Base-by-base conservation (phyloP, 306 rosid genomes). In the Lupinus albus region DNA sequence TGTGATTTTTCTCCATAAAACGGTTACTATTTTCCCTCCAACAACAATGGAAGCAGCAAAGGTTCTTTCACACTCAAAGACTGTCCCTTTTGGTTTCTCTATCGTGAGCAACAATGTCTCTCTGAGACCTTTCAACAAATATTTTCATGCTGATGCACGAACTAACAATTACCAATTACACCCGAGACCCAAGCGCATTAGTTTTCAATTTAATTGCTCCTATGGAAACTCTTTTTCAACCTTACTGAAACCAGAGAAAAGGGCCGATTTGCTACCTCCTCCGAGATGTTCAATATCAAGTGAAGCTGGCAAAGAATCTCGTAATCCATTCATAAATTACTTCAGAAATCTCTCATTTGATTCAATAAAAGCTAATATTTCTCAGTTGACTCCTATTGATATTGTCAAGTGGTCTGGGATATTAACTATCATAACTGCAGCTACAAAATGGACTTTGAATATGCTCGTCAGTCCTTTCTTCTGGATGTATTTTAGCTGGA, bases 401-500 rank as follows among this genome's bases (percentile, higher is more conserved):
- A 57, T 93, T 3, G 76, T 86, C 38, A 93, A 89, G 76, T 90
- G 84, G 92, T 83, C 87, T 52, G 90, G 80, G 48, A 63, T 93
- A 61, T 48, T 85, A 47, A 74, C 92, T 8, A 67, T 82, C 59
- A 65, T 86, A 21, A 64, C 82, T 72, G 91, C 94, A 74, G 84
- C 88, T 67, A 62, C 86, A 14, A 90, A 84, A 79, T 82, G 90
- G 96, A 70, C 95, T 8, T 17, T 73, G 57, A 85, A 83, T 78
- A 64, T 72, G 76, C 71, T 84, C 11, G 38, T 88, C 76, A 93
- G 74, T 71, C 99, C 99, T 11, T 90, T 93, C 54, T 84, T 89
- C 77, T 93, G 98, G 97, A 89, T 89, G 97, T 93, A 93, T 78
- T 88, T 89, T 71, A 89, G 98, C 84, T 88, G 97, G 98, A 82